Evolutionary conservation across 495 filamentous ascomycete genomes (phyloP).

Genomic region (Polyplosphaeria fusca): DNA sequence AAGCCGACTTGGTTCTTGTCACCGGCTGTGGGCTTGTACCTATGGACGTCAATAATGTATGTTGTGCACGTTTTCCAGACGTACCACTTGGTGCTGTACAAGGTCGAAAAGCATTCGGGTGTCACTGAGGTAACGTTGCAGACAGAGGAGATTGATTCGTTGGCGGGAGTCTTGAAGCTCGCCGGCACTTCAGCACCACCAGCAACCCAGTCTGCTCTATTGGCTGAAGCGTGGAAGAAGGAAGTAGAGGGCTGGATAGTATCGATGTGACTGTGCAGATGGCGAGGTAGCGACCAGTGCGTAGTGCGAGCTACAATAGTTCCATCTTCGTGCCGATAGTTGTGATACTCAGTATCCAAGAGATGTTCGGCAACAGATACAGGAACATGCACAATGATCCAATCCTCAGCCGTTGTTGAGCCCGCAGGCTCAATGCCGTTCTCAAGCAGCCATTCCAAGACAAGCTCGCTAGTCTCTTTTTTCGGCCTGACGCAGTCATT

Average conservation of each 20-base stretch:
- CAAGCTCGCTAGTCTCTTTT: slow-evolving; percentile 38
- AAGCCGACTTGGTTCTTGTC: slow-evolving; percentile 49
- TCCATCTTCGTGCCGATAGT: slow-evolving; percentile 45
- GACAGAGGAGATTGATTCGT: slow-evolving; percentile 41
- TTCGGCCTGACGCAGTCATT: slow-evolving; percentile 41
- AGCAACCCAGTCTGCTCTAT: slow-evolving; percentile 11
- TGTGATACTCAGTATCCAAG: slow-evolving; percentile 46
- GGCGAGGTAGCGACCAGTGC: slow-evolving; percentile 53
- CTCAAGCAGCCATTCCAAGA: slow-evolving; percentile 46
- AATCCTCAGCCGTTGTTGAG: slow-evolving; percentile 45
- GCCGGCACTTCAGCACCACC: slow-evolving; percentile 11
- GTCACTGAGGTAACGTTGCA: slow-evolving; percentile 55
- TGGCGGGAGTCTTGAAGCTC: slow-evolving; percentile 19
- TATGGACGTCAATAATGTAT: no score
- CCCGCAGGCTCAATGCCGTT: slow-evolving; percentile 34
- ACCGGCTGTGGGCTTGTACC: slow-evolving; percentile 46
- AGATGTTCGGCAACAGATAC: slow-evolving; percentile 42
- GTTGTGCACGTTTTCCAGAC: no score
- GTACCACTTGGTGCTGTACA: slow-evolving; percentile 54
- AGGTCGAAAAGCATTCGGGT: slow-evolving; percentile 52
- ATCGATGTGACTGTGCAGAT: slow-evolving; percentile 56
- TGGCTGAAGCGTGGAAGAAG: slow-evolving; percentile 46
- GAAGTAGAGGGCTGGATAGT: slow-evolving; percentile 68
- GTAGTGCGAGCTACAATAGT: slow-evolving; percentile 41
- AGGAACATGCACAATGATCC: slow-evolving; percentile 42